Conservation (phyloP, 192 early-diverging fungal species). For the Backusella tarrabulga region DNA sequence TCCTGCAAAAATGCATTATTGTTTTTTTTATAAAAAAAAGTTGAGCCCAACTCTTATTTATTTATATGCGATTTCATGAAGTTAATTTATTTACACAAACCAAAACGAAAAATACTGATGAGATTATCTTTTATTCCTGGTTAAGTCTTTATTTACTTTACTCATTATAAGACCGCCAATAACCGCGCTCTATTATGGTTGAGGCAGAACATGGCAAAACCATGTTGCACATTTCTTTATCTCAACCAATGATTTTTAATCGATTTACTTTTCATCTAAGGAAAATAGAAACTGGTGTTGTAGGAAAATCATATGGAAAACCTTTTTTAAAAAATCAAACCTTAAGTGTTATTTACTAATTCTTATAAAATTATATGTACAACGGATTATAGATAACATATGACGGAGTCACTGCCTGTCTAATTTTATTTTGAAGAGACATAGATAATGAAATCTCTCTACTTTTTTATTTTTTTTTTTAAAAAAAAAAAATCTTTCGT, state of each 20-base stretch:
- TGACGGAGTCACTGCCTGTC: too few species aligned
- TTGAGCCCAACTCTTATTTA: too few species aligned
- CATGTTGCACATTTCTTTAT: background rate
- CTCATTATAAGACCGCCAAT: background rate
- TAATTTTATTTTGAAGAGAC: too few species aligned
- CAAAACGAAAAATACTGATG: too few species aligned
- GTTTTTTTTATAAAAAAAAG: too few species aligned
- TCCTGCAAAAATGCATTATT: too few species aligned
- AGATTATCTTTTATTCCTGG: background rate
- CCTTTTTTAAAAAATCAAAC: background rate
- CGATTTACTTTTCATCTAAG: background rate
- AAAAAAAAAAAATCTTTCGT: background rate
- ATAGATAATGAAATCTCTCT: too few species aligned
- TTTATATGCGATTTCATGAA: too few species aligned
- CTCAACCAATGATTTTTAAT: background rate
- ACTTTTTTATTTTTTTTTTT: background rate
- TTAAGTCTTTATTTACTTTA: background rate
- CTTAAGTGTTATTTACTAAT: background rate
- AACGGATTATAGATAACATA: background rate
- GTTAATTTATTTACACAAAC: too few species aligned
- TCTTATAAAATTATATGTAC: background rate
- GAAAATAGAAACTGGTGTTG: background rate
- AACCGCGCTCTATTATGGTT: background rate
- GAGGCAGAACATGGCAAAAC: background rate
- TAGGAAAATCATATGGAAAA: background rate